Percentiles rank a stretch among this genome's conserved stretches.
These are phyloP conservation scores for Pholiota molesta DNA, from an alignment of 768 basidiomycete genomes.

Conservation along the genomic window DNA sequence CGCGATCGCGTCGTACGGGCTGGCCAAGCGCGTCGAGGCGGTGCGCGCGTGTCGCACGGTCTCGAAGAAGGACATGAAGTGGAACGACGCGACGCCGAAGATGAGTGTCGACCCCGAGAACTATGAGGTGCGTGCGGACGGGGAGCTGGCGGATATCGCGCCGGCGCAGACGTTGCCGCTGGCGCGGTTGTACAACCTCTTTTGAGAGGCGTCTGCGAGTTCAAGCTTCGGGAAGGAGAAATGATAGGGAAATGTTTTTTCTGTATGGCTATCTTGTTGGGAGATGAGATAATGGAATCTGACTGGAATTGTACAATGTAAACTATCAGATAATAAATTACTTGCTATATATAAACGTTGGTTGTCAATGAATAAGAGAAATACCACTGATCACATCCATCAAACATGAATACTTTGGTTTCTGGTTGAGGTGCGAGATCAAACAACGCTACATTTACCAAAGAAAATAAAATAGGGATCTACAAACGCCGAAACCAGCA, in stretches of 20 bases:
- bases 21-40: constrained; percentile 73
- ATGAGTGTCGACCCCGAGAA: constrained; percentile 93
- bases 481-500: too few species aligned
- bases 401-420: too few species aligned
- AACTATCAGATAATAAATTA: too few species aligned
- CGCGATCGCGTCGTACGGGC: constrained; percentile 62
- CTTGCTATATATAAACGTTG: too few species aligned
- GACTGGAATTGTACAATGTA: too few species aligned
- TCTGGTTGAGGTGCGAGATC: too few species aligned
- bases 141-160: constrained; percentile 70
- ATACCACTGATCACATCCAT: too few species aligned
- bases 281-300: too few species aligned
- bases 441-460: too few species aligned
- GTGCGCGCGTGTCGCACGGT: constrained; percentile 78
- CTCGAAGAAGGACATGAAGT: constrained; percentile 91
- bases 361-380: too few species aligned
- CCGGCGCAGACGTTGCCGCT: constrained; percentile 75
- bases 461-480: too few species aligned
- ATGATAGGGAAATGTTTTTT: not conserved
- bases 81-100: constrained; percentile 79
- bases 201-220: constrained; percentile 39
- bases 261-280: not conserved
- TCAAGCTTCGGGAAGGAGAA: not conserved
- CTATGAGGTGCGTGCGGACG: constrained; percentile 87
- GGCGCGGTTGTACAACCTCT: constrained; percentile 76